Percentiles rank a stretch among this genome's conserved stretches.
Conservation (phyloP, 768 basidiomycete species). For the Xerocomellus dryophilus region DNA sequence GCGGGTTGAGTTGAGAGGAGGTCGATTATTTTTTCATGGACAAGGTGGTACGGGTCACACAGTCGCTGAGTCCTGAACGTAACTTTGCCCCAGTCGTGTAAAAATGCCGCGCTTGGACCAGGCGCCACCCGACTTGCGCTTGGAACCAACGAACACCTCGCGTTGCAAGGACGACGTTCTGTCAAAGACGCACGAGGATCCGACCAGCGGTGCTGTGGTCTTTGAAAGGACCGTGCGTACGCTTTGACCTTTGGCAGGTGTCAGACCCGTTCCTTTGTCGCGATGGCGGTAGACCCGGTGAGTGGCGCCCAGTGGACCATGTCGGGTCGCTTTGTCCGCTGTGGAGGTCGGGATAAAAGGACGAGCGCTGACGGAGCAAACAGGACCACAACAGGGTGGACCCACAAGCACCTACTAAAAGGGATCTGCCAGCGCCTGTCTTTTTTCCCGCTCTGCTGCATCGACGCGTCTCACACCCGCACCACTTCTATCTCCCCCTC, state of each 20-base stretch:
- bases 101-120: slow-evolving; percentile 2
- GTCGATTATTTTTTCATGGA: not conserved
- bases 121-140: slow-evolving; percentile 5
- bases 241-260: slow-evolving; percentile 21
- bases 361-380: slow-evolving; percentile 21
- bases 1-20: too few relatives aligned
- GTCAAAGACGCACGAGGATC: not conserved
- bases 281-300: slow-evolving; percentile 17
- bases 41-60: too few relatives aligned
- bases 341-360: slow-evolving; percentile 12
- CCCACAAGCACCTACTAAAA: slow-evolving; percentile 37
- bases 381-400: slow-evolving; percentile 34
- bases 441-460: slow-evolving; percentile 25
- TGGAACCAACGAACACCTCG: not conserved
- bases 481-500: slow-evolving; percentile 18
- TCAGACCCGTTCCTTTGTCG: slow-evolving; percentile 2
- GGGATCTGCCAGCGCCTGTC: slow-evolving; percentile 17
- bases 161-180: not conserved
- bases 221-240: not conserved
- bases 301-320: slow-evolving; percentile 7
- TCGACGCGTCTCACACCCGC: slow-evolving; percentile 28
- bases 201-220: not conserved
- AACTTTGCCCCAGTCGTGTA: not conserved
- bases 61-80: not conserved
- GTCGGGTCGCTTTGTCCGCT: not conserved